Evolutionary conservation across 2,329 filamentous ascomycete genomes (phyloP).

Genomic region (Cytospora chrysosperma): DNA sequence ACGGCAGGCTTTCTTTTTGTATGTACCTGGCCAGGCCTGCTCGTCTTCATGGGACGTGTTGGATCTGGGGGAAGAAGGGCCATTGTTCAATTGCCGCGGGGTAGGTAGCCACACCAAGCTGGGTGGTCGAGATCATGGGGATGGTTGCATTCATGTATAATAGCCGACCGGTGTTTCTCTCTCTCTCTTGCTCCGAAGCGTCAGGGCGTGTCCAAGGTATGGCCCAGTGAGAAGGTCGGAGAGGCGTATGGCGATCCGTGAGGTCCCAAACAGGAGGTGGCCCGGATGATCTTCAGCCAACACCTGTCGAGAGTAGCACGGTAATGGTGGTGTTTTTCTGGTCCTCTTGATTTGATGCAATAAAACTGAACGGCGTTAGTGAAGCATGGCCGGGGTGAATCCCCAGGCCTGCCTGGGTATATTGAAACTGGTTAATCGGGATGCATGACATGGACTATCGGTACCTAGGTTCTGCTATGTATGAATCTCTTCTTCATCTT

Average conservation of each 20-base stretch:
- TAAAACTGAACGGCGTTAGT: not conserved
- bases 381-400: not conserved
- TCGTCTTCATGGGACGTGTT: not conserved
- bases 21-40: conserved; percentile 2
- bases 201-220: too few relatives aligned
- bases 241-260: not conserved
- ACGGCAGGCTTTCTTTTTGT: not conserved
- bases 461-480: too few relatives aligned
- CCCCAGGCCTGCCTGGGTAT: too few relatives aligned
- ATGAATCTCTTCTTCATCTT: too few relatives aligned
- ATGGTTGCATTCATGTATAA: conserved; percentile 9
- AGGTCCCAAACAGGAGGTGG: not conserved
- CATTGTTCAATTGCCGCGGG: conserved; percentile 2
- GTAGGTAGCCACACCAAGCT: conserved; percentile 1
- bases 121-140: conserved; percentile 1
- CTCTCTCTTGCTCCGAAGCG: too few relatives aligned
- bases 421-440: too few relatives aligned
- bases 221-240: conserved; percentile 6
- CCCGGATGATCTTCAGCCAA: not conserved
- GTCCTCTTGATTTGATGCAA: not conserved
- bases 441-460: too few relatives aligned
- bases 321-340: not conserved
- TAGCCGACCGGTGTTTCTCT: not conserved
- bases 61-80: not conserved
- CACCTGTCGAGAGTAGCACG: not conserved